Percentiles rank a stretch among this genome's conserved stretches.
phyloP scores from a whole-genome alignment of 2,329 filamentous ascomycete genomes.

The Colletotrichum cereale region DNA sequence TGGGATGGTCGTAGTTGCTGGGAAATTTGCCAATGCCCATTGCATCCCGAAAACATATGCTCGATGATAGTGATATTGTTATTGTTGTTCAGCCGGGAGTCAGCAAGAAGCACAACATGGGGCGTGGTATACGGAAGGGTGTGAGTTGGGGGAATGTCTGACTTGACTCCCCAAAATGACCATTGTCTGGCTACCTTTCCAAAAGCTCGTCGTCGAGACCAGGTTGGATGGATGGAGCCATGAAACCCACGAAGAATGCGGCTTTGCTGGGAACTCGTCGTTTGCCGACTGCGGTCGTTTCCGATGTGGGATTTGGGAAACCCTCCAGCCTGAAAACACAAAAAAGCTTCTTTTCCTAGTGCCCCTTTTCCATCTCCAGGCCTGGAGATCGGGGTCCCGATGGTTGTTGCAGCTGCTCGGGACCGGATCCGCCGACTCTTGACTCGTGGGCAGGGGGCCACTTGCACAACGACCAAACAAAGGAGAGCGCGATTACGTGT shows the following conservation, averaged over 20 bases:
- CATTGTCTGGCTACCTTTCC: background rate
- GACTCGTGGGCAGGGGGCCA: slow-evolving; percentile 27
- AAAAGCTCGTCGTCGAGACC: background rate
- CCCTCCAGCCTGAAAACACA: slow-evolving; percentile 4
- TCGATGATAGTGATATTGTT: slow-evolving; percentile 25
- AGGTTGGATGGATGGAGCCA: background rate
- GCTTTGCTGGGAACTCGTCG: slow-evolving; percentile 1
- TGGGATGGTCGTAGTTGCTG: slow-evolving; percentile 26
- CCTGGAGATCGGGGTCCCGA: slow-evolving; percentile 25
- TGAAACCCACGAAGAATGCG: background rate
- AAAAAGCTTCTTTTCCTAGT: slow-evolving; percentile 26
- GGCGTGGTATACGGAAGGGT: background rate
- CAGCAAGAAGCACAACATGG: background rate
- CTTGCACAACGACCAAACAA: slow-evolving; percentile 19
- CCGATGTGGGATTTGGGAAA: slow-evolving; percentile 16
- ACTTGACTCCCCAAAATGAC: slow-evolving; percentile 17
- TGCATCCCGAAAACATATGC: background rate
- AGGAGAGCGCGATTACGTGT: slow-evolving; percentile 23
- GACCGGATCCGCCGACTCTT: slow-evolving; percentile 40
- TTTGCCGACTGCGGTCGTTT: slow-evolving; percentile 15
- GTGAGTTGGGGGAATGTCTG: slow-evolving; percentile 5
- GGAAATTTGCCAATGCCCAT: slow-evolving; percentile 33
- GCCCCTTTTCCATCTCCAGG: slow-evolving; percentile 16
- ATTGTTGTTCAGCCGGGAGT: slow-evolving; percentile 11
- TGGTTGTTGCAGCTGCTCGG: slow-evolving; percentile 14